These are phyloP conservation scores for Phyllachora maydis DNA, from an alignment of 2,329 filamentous ascomycete genomes.

Conservation along the genomic window DNA sequence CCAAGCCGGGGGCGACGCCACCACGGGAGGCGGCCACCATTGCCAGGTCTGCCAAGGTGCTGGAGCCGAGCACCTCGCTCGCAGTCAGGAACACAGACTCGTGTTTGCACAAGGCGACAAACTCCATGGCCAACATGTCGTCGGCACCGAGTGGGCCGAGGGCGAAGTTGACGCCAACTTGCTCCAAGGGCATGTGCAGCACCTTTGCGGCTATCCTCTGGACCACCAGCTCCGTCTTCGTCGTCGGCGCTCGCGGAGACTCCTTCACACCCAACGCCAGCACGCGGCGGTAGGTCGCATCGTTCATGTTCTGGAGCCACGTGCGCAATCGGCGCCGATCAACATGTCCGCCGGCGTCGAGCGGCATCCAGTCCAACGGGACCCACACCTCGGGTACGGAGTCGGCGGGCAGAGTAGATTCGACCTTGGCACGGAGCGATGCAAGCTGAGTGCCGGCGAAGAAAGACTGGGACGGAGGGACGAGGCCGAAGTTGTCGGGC, in stretches of 20 bases:
- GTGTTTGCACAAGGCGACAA: constrained; percentile 15
- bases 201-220: constrained; percentile 16
- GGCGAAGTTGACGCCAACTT: constrained; percentile 20
- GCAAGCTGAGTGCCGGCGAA: constrained; percentile 19
- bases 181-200: constrained; percentile 14
- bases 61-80: constrained; percentile 15
- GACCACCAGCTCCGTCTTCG: constrained; percentile 16
- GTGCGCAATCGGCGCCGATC: constrained; percentile 24
- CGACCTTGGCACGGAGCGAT: constrained; percentile 14
- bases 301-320: constrained; percentile 31
- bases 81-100: constrained; percentile 15
- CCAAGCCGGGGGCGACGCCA: constrained; percentile 10
- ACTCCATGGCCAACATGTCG: constrained; percentile 15
- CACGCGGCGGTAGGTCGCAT: constrained; percentile 21
- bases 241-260: constrained; percentile 12
- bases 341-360: constrained; percentile 15
- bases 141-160: constrained; percentile 19
- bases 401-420: constrained; percentile 12
- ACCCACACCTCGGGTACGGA: constrained; percentile 25
- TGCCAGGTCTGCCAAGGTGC: constrained; percentile 17
- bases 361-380: constrained; percentile 21
- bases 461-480: constrained; percentile 15
- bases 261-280: constrained; percentile 19
- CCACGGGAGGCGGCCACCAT: constrained; percentile 12
- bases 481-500: constrained; percentile 14